These are phyloP conservation scores for Paramecium pentaurelia DNA, from an alignment of 73 alveolate species.

Conservation along the genomic window DNA sequence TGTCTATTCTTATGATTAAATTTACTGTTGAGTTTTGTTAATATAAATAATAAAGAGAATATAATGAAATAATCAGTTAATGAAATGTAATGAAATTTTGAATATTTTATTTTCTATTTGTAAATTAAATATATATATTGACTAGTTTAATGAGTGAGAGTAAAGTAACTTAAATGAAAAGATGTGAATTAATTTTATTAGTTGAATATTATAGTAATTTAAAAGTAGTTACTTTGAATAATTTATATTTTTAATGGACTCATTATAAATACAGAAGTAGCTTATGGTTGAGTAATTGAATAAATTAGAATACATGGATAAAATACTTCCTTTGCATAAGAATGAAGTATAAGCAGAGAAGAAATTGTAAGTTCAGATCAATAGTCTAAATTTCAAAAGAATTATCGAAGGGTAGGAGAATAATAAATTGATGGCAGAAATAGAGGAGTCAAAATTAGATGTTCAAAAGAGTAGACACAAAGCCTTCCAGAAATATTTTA, in stretches of 20 bases:
- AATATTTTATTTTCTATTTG: too few relatives aligned
- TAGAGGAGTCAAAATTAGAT: neutral
- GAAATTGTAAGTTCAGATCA: neutral
- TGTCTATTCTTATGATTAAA: neutral
- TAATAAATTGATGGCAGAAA: neutral
- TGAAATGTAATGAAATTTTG: too few relatives aligned
- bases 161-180: neutral
- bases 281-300: constrained; percentile 36
- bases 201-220: neutral
- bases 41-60: neutral
- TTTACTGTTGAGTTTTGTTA: neutral
- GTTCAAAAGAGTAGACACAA: neutral
- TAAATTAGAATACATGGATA: constrained; percentile 16
- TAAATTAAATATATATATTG: too few relatives aligned
- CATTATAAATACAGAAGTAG: neutral
- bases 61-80: neutral
- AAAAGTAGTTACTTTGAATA: neutral
- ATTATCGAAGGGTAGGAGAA: neutral
- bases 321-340: constrained; percentile 24
- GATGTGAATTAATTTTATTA: neutral
- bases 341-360: constrained; percentile 11
- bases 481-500: neutral
- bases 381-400: neutral
- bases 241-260: neutral
- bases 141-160: neutral